Evolutionary conservation across 345 rosid genomes (phyloP).

Genomic region (Lagerstroemia speciosa): DNA sequence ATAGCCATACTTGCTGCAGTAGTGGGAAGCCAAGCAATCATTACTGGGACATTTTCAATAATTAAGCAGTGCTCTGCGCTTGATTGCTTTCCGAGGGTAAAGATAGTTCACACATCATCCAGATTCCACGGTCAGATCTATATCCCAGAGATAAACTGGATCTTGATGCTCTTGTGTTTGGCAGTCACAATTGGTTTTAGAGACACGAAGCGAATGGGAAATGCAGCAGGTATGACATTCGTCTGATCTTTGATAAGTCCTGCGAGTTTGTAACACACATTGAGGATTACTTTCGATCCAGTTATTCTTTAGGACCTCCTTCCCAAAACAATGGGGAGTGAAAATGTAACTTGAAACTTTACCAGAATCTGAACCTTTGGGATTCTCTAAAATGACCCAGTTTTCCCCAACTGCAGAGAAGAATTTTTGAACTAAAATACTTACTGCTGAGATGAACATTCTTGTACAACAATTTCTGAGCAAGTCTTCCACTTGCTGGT

Average conservation of each 20-base stretch:
- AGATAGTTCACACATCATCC: constrained; percentile 82
- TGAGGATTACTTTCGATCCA: neutral
- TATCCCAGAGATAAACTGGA: constrained; percentile 95
- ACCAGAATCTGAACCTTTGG: neutral
- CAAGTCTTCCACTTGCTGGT: neutral
- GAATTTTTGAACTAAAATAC: neutral
- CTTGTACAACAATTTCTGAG: neutral
- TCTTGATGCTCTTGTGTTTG: constrained; percentile 71
- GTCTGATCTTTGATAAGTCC: neutral
- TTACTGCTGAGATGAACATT: neutral
- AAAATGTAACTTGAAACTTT: neutral
- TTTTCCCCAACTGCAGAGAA: neutral
- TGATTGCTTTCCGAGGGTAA: constrained; percentile 78
- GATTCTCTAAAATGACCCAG: neutral
- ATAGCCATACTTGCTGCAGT: constrained; percentile 92
- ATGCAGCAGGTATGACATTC: constrained; percentile 64
- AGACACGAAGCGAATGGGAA: constrained; percentile 80
- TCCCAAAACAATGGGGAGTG: neutral
- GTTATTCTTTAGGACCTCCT: neutral
- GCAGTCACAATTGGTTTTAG: constrained; percentile 82
- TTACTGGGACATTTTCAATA: constrained; percentile 87
- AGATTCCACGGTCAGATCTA: constrained; percentile 89
- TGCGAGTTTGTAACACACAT: neutral
- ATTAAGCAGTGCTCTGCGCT: constrained; percentile 84
- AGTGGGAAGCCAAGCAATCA: constrained; percentile 91